Evolutionary conservation across 768 basidiomycete species (phyloP), one percentile per base, ranked within the genome.

Genomic region (Favolaschia claudopus): DNA sequence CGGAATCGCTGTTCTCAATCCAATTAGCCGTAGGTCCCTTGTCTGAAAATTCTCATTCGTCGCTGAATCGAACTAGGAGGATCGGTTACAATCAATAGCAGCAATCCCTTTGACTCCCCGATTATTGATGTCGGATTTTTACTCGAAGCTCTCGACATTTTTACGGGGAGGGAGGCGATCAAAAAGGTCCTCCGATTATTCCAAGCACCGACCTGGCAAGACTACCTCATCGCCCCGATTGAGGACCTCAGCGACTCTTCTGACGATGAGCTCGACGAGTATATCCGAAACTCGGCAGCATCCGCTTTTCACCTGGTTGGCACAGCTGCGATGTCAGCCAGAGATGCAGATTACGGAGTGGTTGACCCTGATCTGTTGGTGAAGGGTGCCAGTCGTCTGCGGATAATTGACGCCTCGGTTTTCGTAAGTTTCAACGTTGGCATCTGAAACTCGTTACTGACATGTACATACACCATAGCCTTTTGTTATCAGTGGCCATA

Each of bases 91-190:
- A 47, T 80, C 57, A 78, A 70, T 47, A 76, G 77, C 19, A 75
- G 70, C 22, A 64, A 74, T 60, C 70, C 79, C 19, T 80, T 80
- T 68, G 71, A 69, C 34, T 33, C 68, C 20, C 82, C 82, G 1
- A 32, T 70, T n/a, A 81, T 84, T 68, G 73, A 84, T 63, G 78
- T 79, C 0, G 74, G 74, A 42, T 77, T 82, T 70, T 72, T 77
- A 17, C 55, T 24, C 15, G 32, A 42, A 15, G 40, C 33, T 3
- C 43, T 63, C 38, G 71, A 70, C 44, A 15, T 69, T 12, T 49
- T 55, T 14, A 55, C 53, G 17, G 44, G 70, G 44, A 55, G 60
- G 24, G 62, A 52, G 20, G 65, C 39, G 8, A 27, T 60, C 15
- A 14, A 27, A 22, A 42, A 19, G n/a, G 53, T 43, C 2, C 36